Evolutionary conservation across 2,329 filamentous ascomycete species (phyloP).

Genomic region (Lasiodiplodia sp.): DNA sequence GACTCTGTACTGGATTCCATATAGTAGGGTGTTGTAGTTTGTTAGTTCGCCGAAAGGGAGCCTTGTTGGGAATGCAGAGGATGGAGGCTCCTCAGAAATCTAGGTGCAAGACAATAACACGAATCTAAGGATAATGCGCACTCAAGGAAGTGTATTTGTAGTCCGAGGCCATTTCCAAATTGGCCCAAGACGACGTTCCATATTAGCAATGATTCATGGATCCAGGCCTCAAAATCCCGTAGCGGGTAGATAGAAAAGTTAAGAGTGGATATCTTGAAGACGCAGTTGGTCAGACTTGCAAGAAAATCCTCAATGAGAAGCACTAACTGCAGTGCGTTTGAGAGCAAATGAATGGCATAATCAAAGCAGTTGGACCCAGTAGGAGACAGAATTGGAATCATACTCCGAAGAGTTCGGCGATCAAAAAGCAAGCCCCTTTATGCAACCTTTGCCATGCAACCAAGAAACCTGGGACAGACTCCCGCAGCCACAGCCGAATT

Average conservation of each 20-base stretch:
- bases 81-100: not conserved
- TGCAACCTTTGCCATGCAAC: constrained; percentile 25
- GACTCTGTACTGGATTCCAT: not conserved
- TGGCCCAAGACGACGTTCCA: not conserved
- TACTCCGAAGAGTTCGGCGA: constrained; percentile 7
- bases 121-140: not conserved
- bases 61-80: not conserved
- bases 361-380: constrained; percentile 5
- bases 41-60: not conserved
- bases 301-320: not conserved
- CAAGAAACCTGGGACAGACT: constrained; percentile 16
- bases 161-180: not conserved
- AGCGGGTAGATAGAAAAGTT: not conserved
- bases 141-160: not conserved
- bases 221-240: not conserved
- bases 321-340: not conserved
- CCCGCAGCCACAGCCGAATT: not conserved
- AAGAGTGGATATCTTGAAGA: not conserved
- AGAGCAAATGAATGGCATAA: not conserved
- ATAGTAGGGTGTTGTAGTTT: not conserved
- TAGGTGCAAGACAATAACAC: not conserved
- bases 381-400: not conserved
- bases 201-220: not conserved
- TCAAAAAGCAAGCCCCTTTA: constrained; percentile 12
- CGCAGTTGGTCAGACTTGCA: not conserved